phyloP scores from a whole-genome alignment of 495 filamentous ascomycete genomes.

The Xylaria nigripes region DNA sequence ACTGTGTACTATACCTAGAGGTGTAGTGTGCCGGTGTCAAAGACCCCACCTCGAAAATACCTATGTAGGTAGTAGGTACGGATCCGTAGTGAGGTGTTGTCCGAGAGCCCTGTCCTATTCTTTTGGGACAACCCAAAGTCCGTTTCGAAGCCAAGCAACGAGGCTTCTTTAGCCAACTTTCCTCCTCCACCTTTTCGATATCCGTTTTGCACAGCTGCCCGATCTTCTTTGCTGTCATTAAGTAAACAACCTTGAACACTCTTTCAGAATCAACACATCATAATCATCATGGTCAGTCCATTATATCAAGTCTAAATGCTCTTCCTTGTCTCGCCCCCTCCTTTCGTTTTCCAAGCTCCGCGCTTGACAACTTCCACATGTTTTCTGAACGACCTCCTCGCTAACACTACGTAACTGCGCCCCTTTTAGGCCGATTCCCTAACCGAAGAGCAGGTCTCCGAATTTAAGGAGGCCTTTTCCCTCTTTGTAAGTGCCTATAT shows the following conservation, averaged over 20 bases:
- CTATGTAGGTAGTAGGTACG: too few relatives aligned
- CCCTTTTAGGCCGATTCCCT: constrained; percentile 71
- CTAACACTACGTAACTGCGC: constrained; percentile 15
- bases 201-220: neutral
- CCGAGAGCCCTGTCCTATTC: neutral
- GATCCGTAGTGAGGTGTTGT: neutral
- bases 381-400: constrained; percentile 2
- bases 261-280: neutral
- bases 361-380: constrained; percentile 11
- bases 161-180: neutral
- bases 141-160: neutral
- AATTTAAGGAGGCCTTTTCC: constrained; percentile 99
- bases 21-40: too few relatives aligned
- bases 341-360: constrained; percentile 11
- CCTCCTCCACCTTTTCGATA: constrained; percentile 1
- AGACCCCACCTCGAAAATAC: too few relatives aligned
- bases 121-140: constrained; percentile 1
- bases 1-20: too few relatives aligned
- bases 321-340: constrained; percentile 6
- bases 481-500: constrained; percentile 77
- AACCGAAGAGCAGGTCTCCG: constrained; percentile 98
- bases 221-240: neutral
- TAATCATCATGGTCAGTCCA: constrained; percentile 8
- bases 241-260: neutral
- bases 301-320: neutral